Base-by-base conservation (phyloP, 495 filamentous ascomycete genomes). In the Lepraria neglecta region DNA sequence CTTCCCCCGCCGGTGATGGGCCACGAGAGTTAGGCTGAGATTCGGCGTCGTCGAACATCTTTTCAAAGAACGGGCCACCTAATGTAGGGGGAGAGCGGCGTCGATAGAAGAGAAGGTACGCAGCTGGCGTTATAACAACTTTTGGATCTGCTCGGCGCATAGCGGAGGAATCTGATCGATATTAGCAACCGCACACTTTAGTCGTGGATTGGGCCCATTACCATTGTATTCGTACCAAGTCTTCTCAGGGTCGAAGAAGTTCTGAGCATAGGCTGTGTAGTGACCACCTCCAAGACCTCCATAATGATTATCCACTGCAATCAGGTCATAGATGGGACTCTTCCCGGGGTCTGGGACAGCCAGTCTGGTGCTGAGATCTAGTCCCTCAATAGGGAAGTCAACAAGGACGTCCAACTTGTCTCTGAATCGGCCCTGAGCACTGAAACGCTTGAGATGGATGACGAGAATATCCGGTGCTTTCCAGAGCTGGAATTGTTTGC, bases 401-500 rank as follows among this genome's bases (percentile, higher is more conserved):
- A 98, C 90, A n/a, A 87, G 71, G 6, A 90, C 84, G 69, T 96
- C 90, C 40, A 98, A 79, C 79, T 98, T 98, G 68, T 95, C 89
- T 24, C 91, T 80, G 54, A 78, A 82, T 33, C 77, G 77, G 2
- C 85, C 81, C 64, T 83, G 85, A 24, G 86, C 87, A 66, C 90
- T 92, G 68, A 98, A 98, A 19, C 94, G 83, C 79, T 98, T 98
- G 6, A 98, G 80, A 68, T 99, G 94, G 59, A 97, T 84, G 56
- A 97, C 86, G 15, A 98, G 79, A 57, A 97, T 92, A 71, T 98
- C 94, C 10, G 94, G 94, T 3, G 87, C 85, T 70, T 90, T 96
- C 94, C 94, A 98, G 4, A 98, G 80, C 70, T 97, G 90, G 35
- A 98, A 91, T 67, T 92, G 95, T 80, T 97, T 98, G 75, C 83